Conservation (phyloP, 2,329 filamentous ascomycete species). For the Monilinia fructicola region DNA sequence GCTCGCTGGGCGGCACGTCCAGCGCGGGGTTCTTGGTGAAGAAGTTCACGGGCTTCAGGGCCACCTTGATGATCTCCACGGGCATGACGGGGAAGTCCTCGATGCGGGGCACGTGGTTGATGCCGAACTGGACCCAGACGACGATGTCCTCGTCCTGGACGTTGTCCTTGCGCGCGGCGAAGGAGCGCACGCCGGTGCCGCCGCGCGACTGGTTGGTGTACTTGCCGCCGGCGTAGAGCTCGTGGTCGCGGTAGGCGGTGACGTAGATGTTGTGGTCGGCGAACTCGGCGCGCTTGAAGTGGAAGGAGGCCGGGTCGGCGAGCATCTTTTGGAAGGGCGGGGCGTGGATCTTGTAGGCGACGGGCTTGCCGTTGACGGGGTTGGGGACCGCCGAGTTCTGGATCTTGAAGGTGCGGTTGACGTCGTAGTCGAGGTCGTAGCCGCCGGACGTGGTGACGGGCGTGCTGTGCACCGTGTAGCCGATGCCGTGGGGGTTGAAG, state of each 20-base stretch:
- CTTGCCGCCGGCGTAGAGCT: slow-evolving; percentile 54
- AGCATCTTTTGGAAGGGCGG: slow-evolving; percentile 60
- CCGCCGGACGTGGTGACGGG: slow-evolving; percentile 48
- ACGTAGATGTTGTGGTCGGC: slow-evolving; percentile 56
- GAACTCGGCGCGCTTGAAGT: slow-evolving; percentile 53
- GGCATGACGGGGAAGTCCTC: slow-evolving; percentile 72
- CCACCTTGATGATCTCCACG: slow-evolving; percentile 53
- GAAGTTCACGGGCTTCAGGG: slow-evolving; percentile 53
- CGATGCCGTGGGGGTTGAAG: slow-evolving; percentile 53
- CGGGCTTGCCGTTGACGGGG: slow-evolving; percentile 52
- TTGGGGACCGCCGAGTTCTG: slow-evolving; percentile 53
- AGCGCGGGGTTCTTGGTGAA: slow-evolving; percentile 53
- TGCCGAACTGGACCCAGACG: slow-evolving; percentile 58
- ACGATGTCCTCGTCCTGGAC: slow-evolving; percentile 55
- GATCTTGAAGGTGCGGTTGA: slow-evolving; percentile 58
- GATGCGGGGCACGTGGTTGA: slow-evolving; percentile 63
- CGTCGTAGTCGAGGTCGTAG: slow-evolving; percentile 49
- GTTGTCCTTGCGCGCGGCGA: slow-evolving; percentile 51
- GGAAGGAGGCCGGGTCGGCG: slow-evolving; percentile 48
- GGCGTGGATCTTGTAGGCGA: slow-evolving; percentile 56
- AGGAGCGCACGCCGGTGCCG: slow-evolving; percentile 54
- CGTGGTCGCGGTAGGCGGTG: slow-evolving; percentile 53
- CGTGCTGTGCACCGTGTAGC: slow-evolving; percentile 51
- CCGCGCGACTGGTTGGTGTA: slow-evolving; percentile 58
- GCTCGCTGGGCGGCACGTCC: slow-evolving; percentile 50